A percentile compares a stretch with the other conserved stretches of the same genome.
These are phyloP conservation scores for Tolypocladium sp. DNA, from an alignment of 2,329 filamentous ascomycete genomes.

Conservation along the genomic window DNA sequence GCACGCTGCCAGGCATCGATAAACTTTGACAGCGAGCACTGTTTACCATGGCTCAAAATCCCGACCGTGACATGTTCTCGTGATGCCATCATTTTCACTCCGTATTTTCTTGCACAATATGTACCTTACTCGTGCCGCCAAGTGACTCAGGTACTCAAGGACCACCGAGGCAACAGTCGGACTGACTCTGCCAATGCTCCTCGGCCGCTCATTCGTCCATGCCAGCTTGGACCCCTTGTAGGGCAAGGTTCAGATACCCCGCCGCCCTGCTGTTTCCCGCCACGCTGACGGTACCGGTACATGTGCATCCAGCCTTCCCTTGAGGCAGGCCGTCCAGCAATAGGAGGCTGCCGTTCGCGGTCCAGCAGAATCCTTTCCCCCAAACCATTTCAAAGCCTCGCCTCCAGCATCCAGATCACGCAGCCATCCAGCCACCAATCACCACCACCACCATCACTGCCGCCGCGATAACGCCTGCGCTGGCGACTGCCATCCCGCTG, in stretches of 20 bases:
- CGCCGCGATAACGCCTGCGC: constrained; percentile 3
- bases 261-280: too few species aligned
- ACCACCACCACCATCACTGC: constrained; percentile 6
- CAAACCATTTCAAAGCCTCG: constrained; percentile 6
- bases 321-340: constrained; percentile 2
- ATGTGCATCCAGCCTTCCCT: constrained; percentile 4
- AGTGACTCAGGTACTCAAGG: background rate
- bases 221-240: background rate
- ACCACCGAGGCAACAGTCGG: too few species aligned
- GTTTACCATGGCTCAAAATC: too few species aligned
- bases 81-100: background rate
- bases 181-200: background rate
- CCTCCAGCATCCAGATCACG: constrained; percentile 1
- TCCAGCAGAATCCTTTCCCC: constrained; percentile 15
- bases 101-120: background rate
- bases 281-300: constrained; percentile 6
- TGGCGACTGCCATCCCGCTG: background rate
- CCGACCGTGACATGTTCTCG: background rate
- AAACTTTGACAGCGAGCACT: background rate
- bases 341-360: constrained; percentile 12
- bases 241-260: background rate
- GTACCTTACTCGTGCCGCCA: background rate
- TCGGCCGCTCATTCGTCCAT: background rate
- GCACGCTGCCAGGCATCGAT: background rate
- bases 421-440: constrained; percentile 6